Percentiles rank a stretch among this genome's conserved stretches.
Evolutionary conservation across 2,329 filamentous ascomycete species (phyloP).

Genomic region (Fusarium oligoseptatum): DNA sequence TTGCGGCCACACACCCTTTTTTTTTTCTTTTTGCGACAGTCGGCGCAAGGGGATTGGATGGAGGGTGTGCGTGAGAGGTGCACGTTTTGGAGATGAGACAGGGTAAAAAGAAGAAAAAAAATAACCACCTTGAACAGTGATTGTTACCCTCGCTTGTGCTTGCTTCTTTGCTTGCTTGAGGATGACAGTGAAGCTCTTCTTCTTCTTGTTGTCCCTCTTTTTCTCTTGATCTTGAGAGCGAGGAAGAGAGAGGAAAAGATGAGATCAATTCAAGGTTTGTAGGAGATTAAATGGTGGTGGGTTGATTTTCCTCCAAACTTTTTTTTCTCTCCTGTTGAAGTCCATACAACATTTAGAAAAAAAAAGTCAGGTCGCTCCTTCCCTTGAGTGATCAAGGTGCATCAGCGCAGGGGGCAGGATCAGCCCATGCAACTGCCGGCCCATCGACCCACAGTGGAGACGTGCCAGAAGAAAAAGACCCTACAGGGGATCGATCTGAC

Average conservation of each 20-base stretch:
- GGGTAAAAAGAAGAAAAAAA: not conserved
- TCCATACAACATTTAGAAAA: conserved; percentile 12
- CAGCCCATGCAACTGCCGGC: conserved; percentile 40
- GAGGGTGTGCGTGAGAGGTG: conserved; percentile 18
- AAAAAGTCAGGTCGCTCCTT: conserved; percentile 16
- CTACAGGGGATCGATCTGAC: conserved; percentile 21
- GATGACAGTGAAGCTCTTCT: not conserved
- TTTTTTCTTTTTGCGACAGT: conserved; percentile 7
- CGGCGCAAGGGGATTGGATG: conserved; percentile 33
- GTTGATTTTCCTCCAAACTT: conserved; percentile 4
- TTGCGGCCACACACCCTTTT: conserved; percentile 36
- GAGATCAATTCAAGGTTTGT: not conserved
- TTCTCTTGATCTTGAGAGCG: not conserved
- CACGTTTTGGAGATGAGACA: conserved; percentile 36
- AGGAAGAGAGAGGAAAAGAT: not conserved
- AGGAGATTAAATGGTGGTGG: not conserved
- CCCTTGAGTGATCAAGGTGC: conserved; percentile 36
- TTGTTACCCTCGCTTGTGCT: not conserved
- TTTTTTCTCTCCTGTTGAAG: conserved; percentile 24
- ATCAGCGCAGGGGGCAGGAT: conserved; percentile 29
- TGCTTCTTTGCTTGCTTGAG: not conserved
- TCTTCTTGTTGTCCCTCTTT: not conserved
- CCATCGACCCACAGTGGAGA: conserved; percentile 34
- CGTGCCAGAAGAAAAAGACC: conserved; percentile 32
- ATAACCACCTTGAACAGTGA: not conserved